Evolutionary conservation across 495 filamentous ascomycete genomes (phyloP).

Genomic region (Podospora conica): DNA sequence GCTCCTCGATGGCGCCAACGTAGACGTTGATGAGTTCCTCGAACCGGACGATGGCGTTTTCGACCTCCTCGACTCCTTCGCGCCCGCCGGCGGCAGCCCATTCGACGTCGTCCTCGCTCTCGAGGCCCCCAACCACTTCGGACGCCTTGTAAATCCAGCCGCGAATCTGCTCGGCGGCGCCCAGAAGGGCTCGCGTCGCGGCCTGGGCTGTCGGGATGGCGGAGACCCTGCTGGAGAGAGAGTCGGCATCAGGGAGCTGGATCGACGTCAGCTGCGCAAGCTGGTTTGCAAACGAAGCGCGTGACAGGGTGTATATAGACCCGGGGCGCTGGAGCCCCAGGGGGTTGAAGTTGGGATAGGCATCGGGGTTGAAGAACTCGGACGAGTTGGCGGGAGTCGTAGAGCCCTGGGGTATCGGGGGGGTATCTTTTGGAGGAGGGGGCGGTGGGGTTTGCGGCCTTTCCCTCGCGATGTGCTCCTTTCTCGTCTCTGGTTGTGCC

Average conservation of each 20-base stretch:
- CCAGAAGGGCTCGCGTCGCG: conserved; percentile 69
- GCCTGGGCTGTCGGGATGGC: conserved; percentile 73
- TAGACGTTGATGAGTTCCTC: conserved; percentile 85
- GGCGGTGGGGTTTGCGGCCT: conserved; percentile 32
- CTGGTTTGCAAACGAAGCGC: conserved; percentile 85
- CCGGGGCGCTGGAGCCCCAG: conserved; percentile 56
- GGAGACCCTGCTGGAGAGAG: conserved; percentile 71
- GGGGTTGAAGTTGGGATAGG: conserved; percentile 45
- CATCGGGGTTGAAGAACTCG: conserved; percentile 37
- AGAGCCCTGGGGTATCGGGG: conserved; percentile 24
- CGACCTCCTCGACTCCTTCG: conserved; percentile 83
- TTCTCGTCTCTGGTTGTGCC: conserved; percentile 43
- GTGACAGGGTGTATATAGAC: conserved; percentile 83
- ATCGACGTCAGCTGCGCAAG: conserved; percentile 81
- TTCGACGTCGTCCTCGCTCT: conserved; percentile 93
- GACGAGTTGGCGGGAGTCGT: conserved; percentile 12
- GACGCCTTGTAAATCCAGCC: conserved; percentile 87
- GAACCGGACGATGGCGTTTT: conserved; percentile 77
- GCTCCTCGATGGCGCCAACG: conserved; percentile 79
- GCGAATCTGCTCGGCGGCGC: conserved; percentile 82
- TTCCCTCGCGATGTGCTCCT: conserved; percentile 47
- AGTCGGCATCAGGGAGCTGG: conserved; percentile 72
- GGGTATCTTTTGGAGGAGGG: conserved; percentile 45
- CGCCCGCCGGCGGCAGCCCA: conserved; percentile 92
- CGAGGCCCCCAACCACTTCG: conserved; percentile 75